Percentiles rank a stretch among this genome's conserved stretches.
Conservation (phyloP, 225 moss, liverwort and hornwort species). For the Pseudisothecium myosuroides region DNA sequence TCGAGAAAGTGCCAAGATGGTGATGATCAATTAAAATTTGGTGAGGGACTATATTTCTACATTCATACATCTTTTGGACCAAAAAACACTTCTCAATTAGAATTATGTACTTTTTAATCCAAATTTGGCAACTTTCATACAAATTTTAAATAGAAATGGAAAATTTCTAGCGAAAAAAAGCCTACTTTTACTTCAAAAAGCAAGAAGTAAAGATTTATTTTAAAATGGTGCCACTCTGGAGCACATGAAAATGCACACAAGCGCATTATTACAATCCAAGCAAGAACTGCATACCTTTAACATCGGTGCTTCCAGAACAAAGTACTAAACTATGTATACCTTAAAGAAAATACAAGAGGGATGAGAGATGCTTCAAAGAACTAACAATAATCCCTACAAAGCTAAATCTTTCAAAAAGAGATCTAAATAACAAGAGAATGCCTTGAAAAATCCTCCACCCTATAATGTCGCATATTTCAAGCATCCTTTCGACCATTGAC, state of each 20-base stretch:
- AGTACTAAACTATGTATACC: neutral
- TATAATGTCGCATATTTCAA: neutral
- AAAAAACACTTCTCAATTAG: neutral
- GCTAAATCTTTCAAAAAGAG: neutral
- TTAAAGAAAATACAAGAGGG: neutral
- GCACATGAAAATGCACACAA: neutral
- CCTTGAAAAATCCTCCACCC: neutral
- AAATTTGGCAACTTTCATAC: neutral
- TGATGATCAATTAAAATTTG: accelerated
- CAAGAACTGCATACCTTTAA: neutral
- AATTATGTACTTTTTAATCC: neutral
- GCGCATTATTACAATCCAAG: neutral
- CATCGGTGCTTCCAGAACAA: neutral
- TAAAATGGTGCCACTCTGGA: neutral
- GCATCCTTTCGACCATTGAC: neutral
- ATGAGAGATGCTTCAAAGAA: neutral
- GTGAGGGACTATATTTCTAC: neutral
- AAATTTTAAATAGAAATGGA: neutral
- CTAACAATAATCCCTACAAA: neutral
- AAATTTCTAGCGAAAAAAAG: neutral
- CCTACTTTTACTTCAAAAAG: neutral
- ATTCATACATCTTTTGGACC: neutral
- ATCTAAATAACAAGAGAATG: neutral
- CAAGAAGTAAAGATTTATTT: neutral
- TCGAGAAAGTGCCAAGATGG: accelerated